phyloP scores from a whole-genome alignment of 768 basidiomycete genomes.

The Saitozyma podzolica region DNA sequence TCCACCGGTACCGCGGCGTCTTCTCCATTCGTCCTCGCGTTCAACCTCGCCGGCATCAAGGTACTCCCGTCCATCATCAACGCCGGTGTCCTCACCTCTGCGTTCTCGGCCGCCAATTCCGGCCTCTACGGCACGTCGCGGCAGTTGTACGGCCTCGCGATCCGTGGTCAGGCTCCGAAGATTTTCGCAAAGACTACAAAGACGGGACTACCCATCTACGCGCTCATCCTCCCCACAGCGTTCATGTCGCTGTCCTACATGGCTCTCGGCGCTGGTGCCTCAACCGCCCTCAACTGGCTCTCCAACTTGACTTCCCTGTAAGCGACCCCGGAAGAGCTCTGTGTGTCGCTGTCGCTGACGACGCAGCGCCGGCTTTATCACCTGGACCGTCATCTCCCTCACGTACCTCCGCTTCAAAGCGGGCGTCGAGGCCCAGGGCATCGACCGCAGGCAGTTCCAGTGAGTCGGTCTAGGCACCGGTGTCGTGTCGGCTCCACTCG shows the following conservation, averaged over 20 bases:
- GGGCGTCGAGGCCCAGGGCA: conserved; percentile 77
- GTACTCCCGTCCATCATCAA: conserved; percentile 47
- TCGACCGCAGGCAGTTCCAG: conserved; percentile 70
- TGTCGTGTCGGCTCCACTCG: background rate
- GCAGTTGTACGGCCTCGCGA: conserved; percentile 22
- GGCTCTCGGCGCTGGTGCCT: conserved; percentile 67
- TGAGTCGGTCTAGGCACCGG: conserved; percentile 34
- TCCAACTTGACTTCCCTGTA: conserved; percentile 58
- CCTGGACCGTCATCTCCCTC: conserved; percentile 74
- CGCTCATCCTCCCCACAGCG: conserved; percentile 66
- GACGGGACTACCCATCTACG: conserved; percentile 74
- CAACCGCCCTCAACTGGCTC: conserved; percentile 74
- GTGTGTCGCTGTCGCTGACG: background rate
- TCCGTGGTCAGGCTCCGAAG: conserved; percentile 75
- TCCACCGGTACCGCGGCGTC: conserved; percentile 46
- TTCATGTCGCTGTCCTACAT: conserved; percentile 69
- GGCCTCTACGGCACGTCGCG: conserved; percentile 20
- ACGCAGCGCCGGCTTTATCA: conserved; percentile 58
- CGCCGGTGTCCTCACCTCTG: conserved; percentile 44
- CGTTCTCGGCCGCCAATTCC: conserved; percentile 26
- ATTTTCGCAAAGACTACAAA: conserved; percentile 70
- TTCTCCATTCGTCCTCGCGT: conserved; percentile 52
- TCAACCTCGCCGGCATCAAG: conserved; percentile 47
- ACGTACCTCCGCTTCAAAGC: conserved; percentile 81
- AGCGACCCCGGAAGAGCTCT: background rate